A percentile compares a stretch with the other conserved stretches of the same genome.
phyloP scores from a whole-genome alignment of 106 monocot species.

The Ottelia alismoides region DNA sequence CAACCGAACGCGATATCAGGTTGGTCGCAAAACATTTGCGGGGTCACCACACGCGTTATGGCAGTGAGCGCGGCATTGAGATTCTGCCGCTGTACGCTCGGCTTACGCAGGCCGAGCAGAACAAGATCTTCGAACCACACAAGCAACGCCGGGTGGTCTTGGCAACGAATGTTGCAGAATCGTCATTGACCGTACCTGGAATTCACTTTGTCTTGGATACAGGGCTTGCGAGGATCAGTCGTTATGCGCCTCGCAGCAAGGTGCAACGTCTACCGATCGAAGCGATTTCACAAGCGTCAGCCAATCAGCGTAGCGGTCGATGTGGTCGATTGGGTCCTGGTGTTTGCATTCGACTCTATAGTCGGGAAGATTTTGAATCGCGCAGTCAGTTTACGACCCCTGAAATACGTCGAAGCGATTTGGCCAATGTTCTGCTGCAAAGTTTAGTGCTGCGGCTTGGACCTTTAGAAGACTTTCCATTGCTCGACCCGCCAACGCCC shows the following conservation, averaged over 20 bases:
- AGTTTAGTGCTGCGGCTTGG: too few relatives aligned
- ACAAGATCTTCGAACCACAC: constrained; percentile 60
- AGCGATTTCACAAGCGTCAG: constrained; percentile 59
- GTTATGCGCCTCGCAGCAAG: constrained; percentile 66
- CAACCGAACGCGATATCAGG: too few relatives aligned
- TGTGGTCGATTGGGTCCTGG: constrained; percentile 69
- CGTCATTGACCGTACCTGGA: constrained; percentile 61
- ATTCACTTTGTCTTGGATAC: constrained; percentile 75
- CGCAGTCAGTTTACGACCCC: too few relatives aligned
- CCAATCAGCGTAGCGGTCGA: constrained; percentile 61
- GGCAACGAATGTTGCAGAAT: constrained; percentile 73
- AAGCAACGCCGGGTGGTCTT: constrained; percentile 64
- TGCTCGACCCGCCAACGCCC: too few relatives aligned
- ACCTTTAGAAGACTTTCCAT: too few relatives aligned
- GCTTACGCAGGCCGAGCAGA: constrained; percentile 58
- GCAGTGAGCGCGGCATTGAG: constrained; percentile 54
- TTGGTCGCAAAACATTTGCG: constrained; percentile 58
- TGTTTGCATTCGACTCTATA: too few relatives aligned
- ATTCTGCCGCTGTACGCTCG: constrained; percentile 79
- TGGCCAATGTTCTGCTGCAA: too few relatives aligned
- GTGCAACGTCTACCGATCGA: constrained; percentile 78
- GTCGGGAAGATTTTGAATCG: too few relatives aligned
- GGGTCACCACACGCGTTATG: constrained; percentile 41
- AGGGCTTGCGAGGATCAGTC: constrained; percentile 72
- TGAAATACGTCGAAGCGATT: too few relatives aligned